phyloP scores from a whole-genome alignment of 495 filamentous ascomycete genomes.

The Podospora pseudoanserina region DNA sequence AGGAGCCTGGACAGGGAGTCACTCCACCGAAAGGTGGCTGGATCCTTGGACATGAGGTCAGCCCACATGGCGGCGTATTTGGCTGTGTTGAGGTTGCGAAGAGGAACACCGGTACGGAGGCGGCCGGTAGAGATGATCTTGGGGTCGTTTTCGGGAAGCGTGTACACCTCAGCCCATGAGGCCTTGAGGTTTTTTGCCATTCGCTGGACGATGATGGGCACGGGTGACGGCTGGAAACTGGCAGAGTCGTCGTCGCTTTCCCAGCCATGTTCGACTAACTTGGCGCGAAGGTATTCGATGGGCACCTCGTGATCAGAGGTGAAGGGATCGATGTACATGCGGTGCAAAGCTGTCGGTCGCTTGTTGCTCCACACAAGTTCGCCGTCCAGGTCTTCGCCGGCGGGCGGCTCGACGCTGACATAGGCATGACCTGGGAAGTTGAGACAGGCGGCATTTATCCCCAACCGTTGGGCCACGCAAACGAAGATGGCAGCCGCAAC shows the following conservation, averaged over 20 bases:
- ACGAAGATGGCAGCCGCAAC: slow-evolving; percentile 62
- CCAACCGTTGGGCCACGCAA: slow-evolving; percentile 50
- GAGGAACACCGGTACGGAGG: not conserved
- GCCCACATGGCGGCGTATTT: not conserved
- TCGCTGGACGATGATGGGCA: not conserved
- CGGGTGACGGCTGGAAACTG: slow-evolving; percentile 41
- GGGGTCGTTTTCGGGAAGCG: not conserved
- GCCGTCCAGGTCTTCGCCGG: slow-evolving; percentile 62
- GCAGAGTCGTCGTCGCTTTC: slow-evolving; percentile 30
- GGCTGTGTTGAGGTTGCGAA: not conserved
- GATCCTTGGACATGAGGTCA: not conserved
- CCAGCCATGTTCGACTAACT: not conserved
- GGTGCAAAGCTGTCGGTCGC: slow-evolving; percentile 25
- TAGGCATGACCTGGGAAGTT: slow-evolving; percentile 78
- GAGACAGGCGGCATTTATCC: slow-evolving; percentile 67
- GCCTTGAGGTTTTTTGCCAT: not conserved
- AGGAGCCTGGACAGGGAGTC: not conserved
- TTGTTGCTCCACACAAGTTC: slow-evolving; percentile 35
- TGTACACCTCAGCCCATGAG: not conserved
- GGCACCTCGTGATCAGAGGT: slow-evolving; percentile 61
- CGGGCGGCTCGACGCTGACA: slow-evolving; percentile 60
- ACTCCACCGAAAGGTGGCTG: not conserved
- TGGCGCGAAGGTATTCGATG: not conserved
- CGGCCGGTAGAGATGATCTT: not conserved
- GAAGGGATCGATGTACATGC: slow-evolving; percentile 82